These are phyloP conservation scores for Medicago lupulina DNA, from an alignment of 306 rosid genomes.

Conservation along the genomic window DNA sequence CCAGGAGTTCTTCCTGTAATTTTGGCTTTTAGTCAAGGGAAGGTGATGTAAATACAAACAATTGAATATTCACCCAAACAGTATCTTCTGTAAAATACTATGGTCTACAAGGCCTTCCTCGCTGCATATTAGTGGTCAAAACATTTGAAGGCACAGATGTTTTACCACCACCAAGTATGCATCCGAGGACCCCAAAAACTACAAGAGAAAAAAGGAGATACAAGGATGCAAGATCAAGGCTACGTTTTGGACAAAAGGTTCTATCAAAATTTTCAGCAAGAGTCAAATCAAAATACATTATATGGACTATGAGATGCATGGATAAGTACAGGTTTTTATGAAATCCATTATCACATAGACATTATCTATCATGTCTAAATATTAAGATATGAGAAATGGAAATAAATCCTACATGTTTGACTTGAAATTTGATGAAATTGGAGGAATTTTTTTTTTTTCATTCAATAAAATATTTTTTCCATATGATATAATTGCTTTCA, in stretches of 20 bases:
- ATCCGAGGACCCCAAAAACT: neutral
- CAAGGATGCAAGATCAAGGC: constrained; percentile 5
- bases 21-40: neutral
- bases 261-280: neutral
- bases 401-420: neutral
- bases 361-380: no score
- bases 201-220: neutral
- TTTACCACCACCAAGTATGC: neutral
- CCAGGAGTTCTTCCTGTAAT: constrained; percentile 16
- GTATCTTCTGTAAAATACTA: constrained; percentile 21
- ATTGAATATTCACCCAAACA: constrained; percentile 26
- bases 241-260: constrained; percentile 27
- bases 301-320: neutral
- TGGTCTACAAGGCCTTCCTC: neutral
- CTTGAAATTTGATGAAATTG: neutral
- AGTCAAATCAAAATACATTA: neutral
- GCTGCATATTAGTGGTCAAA: constrained; percentile 12
- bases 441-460: neutral
- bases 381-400: neutral
- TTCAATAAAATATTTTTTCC: no score
- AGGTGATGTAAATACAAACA: constrained; percentile 12
- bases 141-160: neutral
- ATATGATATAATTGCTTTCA: no score
- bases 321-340: neutral
- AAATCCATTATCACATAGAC: neutral